phyloP scores from a whole-genome alignment of 495 filamentous ascomycete species.

The Neurospora sublineolata region DNA sequence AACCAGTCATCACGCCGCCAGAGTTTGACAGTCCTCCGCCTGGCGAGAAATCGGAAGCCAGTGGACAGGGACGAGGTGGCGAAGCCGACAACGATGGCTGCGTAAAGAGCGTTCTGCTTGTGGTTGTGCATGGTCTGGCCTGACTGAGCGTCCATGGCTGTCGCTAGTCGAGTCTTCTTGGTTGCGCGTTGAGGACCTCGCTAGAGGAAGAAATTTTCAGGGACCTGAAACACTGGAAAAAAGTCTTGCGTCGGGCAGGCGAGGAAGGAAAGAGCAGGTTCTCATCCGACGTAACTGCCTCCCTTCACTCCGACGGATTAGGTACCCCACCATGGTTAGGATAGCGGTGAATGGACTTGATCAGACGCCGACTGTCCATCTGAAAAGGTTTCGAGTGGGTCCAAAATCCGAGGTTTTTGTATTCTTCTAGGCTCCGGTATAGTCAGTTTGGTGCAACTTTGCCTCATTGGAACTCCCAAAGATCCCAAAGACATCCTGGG shows the following conservation, averaged over 20 bases:
- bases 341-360: neutral
- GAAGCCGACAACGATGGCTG: neutral
- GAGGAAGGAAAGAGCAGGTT: neutral
- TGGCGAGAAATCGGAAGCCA: neutral
- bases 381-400: neutral
- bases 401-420: neutral
- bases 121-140: neutral
- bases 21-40: neutral
- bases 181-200: neutral
- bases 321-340: neutral
- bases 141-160: neutral
- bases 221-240: neutral
- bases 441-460: neutral
- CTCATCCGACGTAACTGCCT: neutral
- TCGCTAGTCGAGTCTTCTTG: neutral
- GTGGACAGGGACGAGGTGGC: neutral
- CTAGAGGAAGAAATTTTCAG: neutral
- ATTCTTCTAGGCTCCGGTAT: no score
- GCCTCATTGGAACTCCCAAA: neutral
- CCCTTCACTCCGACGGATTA: neutral
- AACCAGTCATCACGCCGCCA: constrained; percentile 4
- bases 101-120: neutral
- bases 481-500: neutral
- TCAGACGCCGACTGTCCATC: neutral
- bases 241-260: neutral